These are phyloP conservation scores for Cucurbitaria berberidis DNA, from an alignment of 2,329 filamentous ascomycete genomes.

Conservation along the genomic window DNA sequence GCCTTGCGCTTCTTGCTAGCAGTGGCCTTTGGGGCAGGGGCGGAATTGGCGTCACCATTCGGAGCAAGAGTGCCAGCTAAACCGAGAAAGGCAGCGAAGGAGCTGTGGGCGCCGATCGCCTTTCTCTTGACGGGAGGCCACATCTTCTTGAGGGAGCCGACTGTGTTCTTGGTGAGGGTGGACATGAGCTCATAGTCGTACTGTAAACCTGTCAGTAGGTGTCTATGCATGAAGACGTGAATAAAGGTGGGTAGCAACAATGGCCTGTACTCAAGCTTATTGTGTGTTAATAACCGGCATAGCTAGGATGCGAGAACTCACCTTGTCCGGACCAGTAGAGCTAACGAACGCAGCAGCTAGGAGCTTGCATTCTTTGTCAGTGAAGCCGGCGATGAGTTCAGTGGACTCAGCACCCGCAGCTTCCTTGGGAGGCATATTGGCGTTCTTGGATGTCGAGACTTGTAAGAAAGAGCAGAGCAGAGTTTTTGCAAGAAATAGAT, in stretches of 20 bases:
- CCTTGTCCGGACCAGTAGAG: conserved; percentile 36
- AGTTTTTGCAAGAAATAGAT: neutral
- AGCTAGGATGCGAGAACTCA: conserved; percentile 3
- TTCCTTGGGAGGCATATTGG: conserved; percentile 39
- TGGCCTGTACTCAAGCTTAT: neutral
- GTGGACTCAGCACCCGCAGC: conserved; percentile 1
- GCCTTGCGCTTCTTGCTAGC: conserved; percentile 35
- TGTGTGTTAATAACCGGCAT: neutral
- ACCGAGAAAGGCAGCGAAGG: conserved; percentile 34
- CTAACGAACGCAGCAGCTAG: conserved; percentile 42
- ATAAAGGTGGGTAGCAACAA: neutral
- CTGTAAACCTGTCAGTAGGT: conserved; percentile 12
- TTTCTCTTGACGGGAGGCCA: conserved; percentile 43
- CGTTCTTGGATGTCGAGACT: neutral
- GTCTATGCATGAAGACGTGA: neutral
- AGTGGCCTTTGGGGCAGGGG: conserved; percentile 12
- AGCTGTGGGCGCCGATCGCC: conserved; percentile 27
- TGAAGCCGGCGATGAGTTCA: conserved; percentile 27
- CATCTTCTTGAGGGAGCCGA: conserved; percentile 43
- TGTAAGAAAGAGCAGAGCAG: neutral
- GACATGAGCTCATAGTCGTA: conserved; percentile 41
- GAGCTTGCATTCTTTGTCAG: conserved; percentile 33
- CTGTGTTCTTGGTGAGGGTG: conserved; percentile 36
- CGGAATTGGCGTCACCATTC: conserved; percentile 1
- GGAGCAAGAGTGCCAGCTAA: neutral